phyloP scores from a whole-genome alignment of 176 grass and related monocot species.

The Olyra latifolia region DNA sequence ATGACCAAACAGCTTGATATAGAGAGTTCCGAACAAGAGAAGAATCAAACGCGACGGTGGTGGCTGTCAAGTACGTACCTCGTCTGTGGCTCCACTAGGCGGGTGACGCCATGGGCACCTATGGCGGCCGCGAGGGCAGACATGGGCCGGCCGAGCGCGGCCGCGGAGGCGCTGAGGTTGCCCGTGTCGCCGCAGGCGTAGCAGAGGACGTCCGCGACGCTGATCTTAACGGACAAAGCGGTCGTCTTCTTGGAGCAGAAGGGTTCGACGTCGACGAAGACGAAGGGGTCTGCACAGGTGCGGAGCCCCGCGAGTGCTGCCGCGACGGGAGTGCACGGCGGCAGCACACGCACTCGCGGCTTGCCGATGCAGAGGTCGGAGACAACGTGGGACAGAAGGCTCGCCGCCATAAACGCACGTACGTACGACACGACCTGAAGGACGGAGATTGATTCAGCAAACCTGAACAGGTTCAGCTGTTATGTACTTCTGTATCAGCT shows the following conservation, averaged over 20 bases:
- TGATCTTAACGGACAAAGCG: slow-evolving; percentile 38
- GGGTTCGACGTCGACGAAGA: slow-evolving; percentile 37
- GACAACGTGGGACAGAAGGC: slow-evolving; percentile 58
- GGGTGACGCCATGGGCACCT: slow-evolving; percentile 28
- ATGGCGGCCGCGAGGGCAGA: slow-evolving; percentile 41
- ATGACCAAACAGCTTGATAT: neutral
- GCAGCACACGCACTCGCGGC: slow-evolving; percentile 62
- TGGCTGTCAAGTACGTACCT: slow-evolving; percentile 37
- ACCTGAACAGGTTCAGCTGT: no score
- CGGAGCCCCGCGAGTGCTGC: slow-evolving; percentile 50
- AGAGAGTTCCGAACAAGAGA: slow-evolving; percentile 5
- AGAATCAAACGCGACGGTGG: neutral
- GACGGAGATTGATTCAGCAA: no score
- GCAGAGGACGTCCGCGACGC: slow-evolving; percentile 67
- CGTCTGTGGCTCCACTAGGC: slow-evolving; percentile 45
- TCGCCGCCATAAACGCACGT: slow-evolving; percentile 60
- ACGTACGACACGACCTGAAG: neutral
- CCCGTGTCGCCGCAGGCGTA: slow-evolving; percentile 55
- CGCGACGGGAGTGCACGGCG: slow-evolving; percentile 46
- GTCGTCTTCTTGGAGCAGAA: slow-evolving; percentile 16
- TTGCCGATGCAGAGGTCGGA: slow-evolving; percentile 97
- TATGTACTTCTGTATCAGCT: no score
- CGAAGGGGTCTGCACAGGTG: slow-evolving; percentile 38
- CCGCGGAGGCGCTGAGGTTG: slow-evolving; percentile 39
- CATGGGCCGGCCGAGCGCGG: slow-evolving; percentile 45